Percentiles rank a stretch among this genome's conserved stretches.
phyloP scores from a whole-genome alignment of 495 filamentous ascomycete species.

The Penicillium salamii region DNA sequence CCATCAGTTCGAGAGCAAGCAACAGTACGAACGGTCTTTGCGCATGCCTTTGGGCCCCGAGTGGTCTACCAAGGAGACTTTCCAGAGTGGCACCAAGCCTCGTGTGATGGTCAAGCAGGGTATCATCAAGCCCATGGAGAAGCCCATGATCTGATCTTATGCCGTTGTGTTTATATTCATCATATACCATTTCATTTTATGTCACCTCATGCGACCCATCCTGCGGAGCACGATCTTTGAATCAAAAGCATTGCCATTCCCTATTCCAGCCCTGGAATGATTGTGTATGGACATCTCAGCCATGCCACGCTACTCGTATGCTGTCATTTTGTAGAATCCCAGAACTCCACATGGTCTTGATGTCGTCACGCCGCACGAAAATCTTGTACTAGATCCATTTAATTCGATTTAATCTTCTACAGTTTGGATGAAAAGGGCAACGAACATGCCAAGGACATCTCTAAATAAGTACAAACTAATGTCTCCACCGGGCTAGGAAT shows the following conservation, averaged over 20 bases:
- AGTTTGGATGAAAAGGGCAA: neutral
- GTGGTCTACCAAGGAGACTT: constrained; percentile 90
- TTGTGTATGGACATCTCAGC: neutral
- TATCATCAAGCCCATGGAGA: constrained; percentile 83
- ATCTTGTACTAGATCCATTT: no score
- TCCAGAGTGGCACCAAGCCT: constrained; percentile 87
- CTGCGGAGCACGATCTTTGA: neutral
- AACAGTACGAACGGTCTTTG: constrained; percentile 88
- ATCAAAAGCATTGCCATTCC: constrained; percentile 1
- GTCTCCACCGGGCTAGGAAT: constrained; percentile 16
- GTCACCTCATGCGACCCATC: constrained; percentile 1
- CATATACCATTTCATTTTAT: neutral
- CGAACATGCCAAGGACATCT: no score
- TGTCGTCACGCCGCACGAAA: constrained; percentile 2
- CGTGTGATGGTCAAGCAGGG: constrained; percentile 90
- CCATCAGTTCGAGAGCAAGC: constrained; percentile 77
- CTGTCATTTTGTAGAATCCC: neutral
- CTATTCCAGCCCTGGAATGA: neutral
- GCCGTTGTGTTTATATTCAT: constrained; percentile 5
- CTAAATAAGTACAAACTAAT: constrained; percentile 1
- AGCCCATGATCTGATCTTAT: constrained; percentile 57
- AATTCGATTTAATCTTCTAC: no score
- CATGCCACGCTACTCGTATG: neutral
- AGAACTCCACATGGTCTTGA: constrained; percentile 2
- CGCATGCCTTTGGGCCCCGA: constrained; percentile 88